These are phyloP conservation scores for Remersonia thermophila DNA, from an alignment of 2,329 filamentous ascomycete species.

Conservation along the genomic window DNA sequence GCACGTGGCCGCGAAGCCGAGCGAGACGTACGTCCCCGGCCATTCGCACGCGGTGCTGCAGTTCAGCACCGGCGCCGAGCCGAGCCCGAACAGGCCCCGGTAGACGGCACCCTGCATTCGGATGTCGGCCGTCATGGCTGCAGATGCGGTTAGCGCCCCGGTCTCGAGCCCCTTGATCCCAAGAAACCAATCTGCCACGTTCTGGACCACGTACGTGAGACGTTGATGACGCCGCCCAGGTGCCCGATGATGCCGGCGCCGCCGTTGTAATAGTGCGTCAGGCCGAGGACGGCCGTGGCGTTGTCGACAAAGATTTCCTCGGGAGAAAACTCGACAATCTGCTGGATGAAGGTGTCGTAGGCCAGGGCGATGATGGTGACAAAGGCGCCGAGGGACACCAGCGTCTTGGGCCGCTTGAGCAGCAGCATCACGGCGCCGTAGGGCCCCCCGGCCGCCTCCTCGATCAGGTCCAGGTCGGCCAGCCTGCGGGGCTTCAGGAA, in stretches of 20 bases:
- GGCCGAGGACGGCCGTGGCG: conserved; percentile 6
- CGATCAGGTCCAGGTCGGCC: conserved; percentile 11
- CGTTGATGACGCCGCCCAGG: no score
- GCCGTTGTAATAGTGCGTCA: conserved; percentile 7
- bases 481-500: conserved; percentile 6
- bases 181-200: no score
- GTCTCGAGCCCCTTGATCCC: not conserved
- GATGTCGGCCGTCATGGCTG: conserved; percentile 6
- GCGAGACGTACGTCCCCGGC: conserved; percentile 9
- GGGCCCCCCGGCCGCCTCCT: conserved; percentile 12
- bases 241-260: not conserved
- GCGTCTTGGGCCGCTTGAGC: not conserved
- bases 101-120: conserved; percentile 13
- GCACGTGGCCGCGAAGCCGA: conserved; percentile 11
- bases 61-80: conserved; percentile 6
- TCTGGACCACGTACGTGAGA: not conserved
- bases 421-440: conserved; percentile 8
- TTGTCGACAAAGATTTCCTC: conserved; percentile 3
- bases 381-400: conserved; percentile 8
- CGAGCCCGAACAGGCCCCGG: conserved; percentile 11
- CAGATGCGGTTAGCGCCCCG: not conserved
- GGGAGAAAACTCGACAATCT: conserved; percentile 6
- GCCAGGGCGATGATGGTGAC: conserved; percentile 8
- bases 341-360: conserved; percentile 13
- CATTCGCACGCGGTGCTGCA: conserved; percentile 12